A percentile compares a stretch with the other conserved stretches of the same genome.
phyloP scores from a whole-genome alignment of 345 rosid genomes.

The Psidium guajava region DNA sequence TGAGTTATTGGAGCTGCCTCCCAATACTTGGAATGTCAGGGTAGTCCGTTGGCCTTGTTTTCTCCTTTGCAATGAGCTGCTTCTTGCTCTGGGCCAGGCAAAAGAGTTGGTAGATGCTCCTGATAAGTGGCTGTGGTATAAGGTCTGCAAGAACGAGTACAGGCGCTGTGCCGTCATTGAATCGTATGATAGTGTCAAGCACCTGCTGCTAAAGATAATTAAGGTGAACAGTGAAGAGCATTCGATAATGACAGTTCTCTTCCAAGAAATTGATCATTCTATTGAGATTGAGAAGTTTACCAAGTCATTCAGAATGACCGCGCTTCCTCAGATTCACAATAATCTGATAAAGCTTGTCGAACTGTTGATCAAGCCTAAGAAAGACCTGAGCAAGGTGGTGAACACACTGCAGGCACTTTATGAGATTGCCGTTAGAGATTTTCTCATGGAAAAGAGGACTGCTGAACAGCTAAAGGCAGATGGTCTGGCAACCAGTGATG shows the following conservation, averaged over 20 bases:
- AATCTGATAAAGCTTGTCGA: constrained; percentile 65
- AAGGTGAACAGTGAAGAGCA: constrained; percentile 73
- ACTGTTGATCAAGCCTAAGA: constrained; percentile 38
- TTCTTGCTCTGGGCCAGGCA: constrained; percentile 94
- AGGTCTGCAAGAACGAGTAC: constrained; percentile 82
- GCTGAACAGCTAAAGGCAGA: constrained; percentile 52
- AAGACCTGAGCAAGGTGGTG: constrained; percentile 61
- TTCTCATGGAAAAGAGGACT: constrained; percentile 54
- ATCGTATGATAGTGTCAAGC: constrained; percentile 76
- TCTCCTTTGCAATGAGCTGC: constrained; percentile 86
- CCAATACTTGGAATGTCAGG: constrained; percentile 79
- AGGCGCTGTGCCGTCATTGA: constrained; percentile 90
- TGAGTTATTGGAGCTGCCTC: constrained; percentile 83
- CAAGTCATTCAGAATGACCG: constrained; percentile 62
- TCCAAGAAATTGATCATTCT: constrained; percentile 72
- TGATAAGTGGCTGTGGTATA: constrained; percentile 93
- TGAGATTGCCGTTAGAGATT: constrained; percentile 75
- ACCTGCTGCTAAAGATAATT: constrained; percentile 60
- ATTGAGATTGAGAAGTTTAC: constrained; percentile 66
- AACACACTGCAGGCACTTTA: constrained; percentile 80
- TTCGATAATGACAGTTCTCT: constrained; percentile 56
- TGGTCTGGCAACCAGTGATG: constrained; percentile 69
- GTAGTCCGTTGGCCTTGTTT: constrained; percentile 97
- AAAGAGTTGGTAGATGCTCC: constrained; percentile 88
- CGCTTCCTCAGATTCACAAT: constrained; percentile 56